Percentiles rank a stretch among this genome's conserved stretches.
These are phyloP conservation scores for Penicillium glabrum DNA, from an alignment of 2,329 filamentous ascomycete genomes.

Conservation along the genomic window DNA sequence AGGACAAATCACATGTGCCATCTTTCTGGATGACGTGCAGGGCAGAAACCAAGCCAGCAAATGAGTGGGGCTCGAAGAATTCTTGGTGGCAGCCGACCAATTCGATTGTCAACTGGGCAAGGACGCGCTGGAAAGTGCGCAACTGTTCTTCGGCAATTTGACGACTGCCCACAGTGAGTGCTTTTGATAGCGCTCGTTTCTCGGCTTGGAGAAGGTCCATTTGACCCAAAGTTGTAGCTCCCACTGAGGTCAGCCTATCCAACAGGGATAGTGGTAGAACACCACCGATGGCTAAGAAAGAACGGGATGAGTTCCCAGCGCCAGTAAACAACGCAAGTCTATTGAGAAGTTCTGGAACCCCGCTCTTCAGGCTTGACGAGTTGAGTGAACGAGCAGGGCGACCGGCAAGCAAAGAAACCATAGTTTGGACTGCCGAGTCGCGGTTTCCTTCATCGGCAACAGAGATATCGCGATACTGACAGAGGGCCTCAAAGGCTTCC, in stretches of 20 bases:
- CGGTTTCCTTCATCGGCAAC: conserved; percentile 2
- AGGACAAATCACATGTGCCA: conserved; percentile 12
- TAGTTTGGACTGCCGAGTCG: conserved; percentile 25
- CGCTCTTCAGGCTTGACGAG: conserved; percentile 32
- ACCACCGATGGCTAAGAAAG: conserved; percentile 49
- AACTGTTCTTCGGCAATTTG: conserved; percentile 55
- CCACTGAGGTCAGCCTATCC: conserved; percentile 53
- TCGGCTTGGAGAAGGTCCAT: conserved; percentile 66
- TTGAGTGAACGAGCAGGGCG: conserved; percentile 36
- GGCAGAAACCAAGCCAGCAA: conserved; percentile 20
- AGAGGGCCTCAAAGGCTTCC: conserved; percentile 48
- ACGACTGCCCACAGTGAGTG: conserved; percentile 52
- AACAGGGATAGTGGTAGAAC: conserved; percentile 55
- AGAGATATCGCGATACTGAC: conserved; percentile 45
- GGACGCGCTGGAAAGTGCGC: conserved; percentile 48
- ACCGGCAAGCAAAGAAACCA: conserved; percentile 39
- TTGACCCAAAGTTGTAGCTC: conserved; percentile 58
- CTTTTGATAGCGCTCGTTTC: conserved; percentile 59
- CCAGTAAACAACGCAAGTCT: conserved; percentile 39
- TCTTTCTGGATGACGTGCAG: conserved; percentile 28
- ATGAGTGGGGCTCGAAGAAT: conserved; percentile 31
- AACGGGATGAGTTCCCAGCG: conserved; percentile 26
- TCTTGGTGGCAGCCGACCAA: conserved; percentile 37
- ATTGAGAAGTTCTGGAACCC: conserved; percentile 37
- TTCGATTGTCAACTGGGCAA: conserved; percentile 41